Conservation (phyloP, 306 rosid genomes). For the peach (Prunus persica) region Prunus_persica_NCBIv2 NC_034012.1:10395001-10395500, state of each 20-base stretch:
- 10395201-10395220: too few species aligned
- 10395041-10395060: too few species aligned
- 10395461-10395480: neutral
- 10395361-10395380: constrained; percentile 35
- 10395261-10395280: constrained; percentile 36
- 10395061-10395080: neutral
- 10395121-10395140: neutral
- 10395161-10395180: constrained; percentile 5
- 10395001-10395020: neutral
- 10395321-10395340: constrained; percentile 29
- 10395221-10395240: constrained; percentile 28
- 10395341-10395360: neutral
- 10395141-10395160: neutral
- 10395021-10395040: neutral
- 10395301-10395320: constrained; percentile 39
- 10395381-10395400: constrained; percentile 11
- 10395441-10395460: constrained; percentile 34
- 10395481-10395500: constrained; percentile 13
- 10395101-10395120: neutral
- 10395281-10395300: neutral
- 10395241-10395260: constrained; percentile 19
- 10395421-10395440: constrained; percentile 32
- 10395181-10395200: neutral
- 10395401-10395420: constrained; percentile 1
- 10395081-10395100: neutral